Conservation (phyloP, 495 filamentous ascomycete species). For the Hypoxylon intermedium region DNA sequence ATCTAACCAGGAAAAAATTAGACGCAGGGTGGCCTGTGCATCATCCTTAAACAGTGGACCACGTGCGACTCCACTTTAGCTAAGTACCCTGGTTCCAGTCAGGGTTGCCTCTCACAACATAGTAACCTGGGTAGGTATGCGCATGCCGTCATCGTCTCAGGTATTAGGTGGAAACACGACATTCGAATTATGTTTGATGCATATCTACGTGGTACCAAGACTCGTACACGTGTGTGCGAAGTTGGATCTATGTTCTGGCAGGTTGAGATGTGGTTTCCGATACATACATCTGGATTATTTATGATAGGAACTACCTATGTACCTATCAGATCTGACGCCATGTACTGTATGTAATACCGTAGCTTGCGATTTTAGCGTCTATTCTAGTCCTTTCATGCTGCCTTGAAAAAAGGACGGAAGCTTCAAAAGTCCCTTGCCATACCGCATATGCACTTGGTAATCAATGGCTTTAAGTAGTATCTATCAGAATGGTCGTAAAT, state of each 20-base stretch:
- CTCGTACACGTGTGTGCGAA: conserved; percentile 1
- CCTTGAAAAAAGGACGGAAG: neutral
- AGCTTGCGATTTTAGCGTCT: no score
- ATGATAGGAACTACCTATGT: no score
- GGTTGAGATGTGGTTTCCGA: no score
- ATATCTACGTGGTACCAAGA: neutral
- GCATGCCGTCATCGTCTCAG: neutral
- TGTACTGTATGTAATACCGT: no score
- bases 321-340: no score
- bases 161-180: conserved; percentile 22
- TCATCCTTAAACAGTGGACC: conserved; percentile 18
- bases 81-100: no score
- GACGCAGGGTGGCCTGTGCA: conserved; percentile 20
- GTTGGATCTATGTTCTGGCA: neutral
- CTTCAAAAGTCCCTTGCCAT: conserved; percentile 1
- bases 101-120: no score
- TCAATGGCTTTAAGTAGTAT: neutral
- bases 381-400: neutral
- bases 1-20: neutral
- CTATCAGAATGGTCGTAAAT: neutral
- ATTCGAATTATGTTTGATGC: conserved; percentile 1
- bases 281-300: no score
- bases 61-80: conserved; percentile 22
- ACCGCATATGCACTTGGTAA: neutral
- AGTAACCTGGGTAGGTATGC: no score